Evolutionary conservation across 75 land plant genomes (phyloP).

Genomic region (Chamaecyparis obtusa): DNA sequence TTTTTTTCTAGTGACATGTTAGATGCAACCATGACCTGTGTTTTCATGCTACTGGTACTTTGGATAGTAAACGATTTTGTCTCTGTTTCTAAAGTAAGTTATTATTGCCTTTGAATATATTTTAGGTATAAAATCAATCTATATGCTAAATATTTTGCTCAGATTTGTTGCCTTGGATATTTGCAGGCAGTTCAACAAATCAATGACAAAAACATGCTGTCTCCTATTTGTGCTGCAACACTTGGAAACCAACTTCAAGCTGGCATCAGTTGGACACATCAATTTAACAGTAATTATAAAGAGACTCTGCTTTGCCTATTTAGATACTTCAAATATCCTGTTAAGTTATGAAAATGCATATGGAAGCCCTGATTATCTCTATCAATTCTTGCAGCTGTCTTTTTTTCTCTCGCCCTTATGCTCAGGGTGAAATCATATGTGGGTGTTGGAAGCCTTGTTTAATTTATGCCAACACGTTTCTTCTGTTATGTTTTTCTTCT

Average conservation of each 20-base stretch:
- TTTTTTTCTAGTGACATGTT: not conserved
- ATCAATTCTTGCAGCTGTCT: not conserved
- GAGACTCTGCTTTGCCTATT: not conserved
- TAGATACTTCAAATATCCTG: not conserved
- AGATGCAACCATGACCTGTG: not conserved
- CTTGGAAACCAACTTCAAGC: slow-evolving; percentile 20
- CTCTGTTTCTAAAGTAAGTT: not conserved
- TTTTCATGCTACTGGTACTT: not conserved
- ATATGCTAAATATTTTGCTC: not conserved
- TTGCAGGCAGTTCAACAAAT: slow-evolving; percentile 25
- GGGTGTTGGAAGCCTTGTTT: not conserved
- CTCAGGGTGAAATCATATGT: not conserved
- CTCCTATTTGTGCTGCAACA: slow-evolving; percentile 24
- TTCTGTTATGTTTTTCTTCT: not conserved
- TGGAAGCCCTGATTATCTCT: not conserved
- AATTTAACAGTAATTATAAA: slow-evolving; percentile 10
- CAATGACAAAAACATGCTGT: slow-evolving; percentile 23
- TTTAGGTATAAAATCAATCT: not conserved
- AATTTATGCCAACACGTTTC: not conserved
- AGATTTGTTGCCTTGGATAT: not conserved
- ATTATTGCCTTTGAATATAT: not conserved
- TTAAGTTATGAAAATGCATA: not conserved
- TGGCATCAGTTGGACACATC: slow-evolving; percentile 31
- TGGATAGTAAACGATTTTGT: not conserved
- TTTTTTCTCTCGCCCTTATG: not conserved